These are phyloP conservation scores for Licmophora abbreviata DNA, from an alignment of 108 stramenopile species.

Conservation along the genomic window DNA sequence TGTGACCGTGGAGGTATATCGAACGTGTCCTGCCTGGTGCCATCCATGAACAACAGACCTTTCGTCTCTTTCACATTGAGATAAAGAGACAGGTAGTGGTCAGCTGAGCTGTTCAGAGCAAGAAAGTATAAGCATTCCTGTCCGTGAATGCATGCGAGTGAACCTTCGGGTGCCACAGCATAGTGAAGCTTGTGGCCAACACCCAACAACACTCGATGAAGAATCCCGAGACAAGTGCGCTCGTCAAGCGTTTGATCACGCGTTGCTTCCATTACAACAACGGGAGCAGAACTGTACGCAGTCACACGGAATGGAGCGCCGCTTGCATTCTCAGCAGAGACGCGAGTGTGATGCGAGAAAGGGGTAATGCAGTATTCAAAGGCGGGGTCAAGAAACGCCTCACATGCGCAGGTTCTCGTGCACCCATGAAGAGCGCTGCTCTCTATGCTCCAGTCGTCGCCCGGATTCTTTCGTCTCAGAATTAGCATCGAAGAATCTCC, in stretches of 20 bases:
- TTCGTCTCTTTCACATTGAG: slow-evolving; percentile 6
- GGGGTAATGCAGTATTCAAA: slow-evolving; percentile 19
- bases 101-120: slow-evolving; percentile 10
- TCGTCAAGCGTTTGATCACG: not conserved
- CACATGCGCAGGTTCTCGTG: slow-evolving; percentile 5
- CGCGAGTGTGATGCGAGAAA: slow-evolving; percentile 2
- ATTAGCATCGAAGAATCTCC: slow-evolving; percentile 15
- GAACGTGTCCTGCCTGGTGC: not conserved
- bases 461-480: slow-evolving; percentile 6
- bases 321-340: not conserved
- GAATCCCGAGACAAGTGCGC: not conserved
- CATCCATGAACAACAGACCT: slow-evolving; percentile 4
- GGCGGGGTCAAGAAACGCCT: slow-evolving; percentile 22
- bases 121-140: slow-evolving; percentile 16
- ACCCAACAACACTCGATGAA: slow-evolving; percentile 7
- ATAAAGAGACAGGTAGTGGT: slow-evolving; percentile 10
- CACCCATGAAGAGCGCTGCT: slow-evolving; percentile 7
- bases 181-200: slow-evolving; percentile 10
- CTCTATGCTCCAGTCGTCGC: slow-evolving; percentile 10
- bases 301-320: slow-evolving; percentile 1
- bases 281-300: slow-evolving; percentile 1
- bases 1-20: slow-evolving; percentile 17
- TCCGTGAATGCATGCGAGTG: slow-evolving; percentile 17
- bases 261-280: not conserved
- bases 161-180: not conserved